phyloP scores from a whole-genome alignment of 2,329 filamentous ascomycete genomes.

The Paramyrothecium roridum region DNA sequence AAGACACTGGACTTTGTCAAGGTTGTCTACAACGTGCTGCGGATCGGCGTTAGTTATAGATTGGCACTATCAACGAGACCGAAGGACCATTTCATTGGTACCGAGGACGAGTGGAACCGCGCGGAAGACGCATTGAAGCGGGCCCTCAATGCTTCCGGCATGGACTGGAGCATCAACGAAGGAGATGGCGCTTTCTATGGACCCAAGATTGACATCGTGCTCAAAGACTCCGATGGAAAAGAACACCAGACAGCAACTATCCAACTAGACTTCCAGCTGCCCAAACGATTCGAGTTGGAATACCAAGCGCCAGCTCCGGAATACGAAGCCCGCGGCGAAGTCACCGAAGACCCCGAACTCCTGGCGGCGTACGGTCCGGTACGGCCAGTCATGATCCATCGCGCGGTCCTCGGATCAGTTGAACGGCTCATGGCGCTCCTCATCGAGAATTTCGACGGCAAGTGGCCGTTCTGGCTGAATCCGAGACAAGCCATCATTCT shows the following conservation, averaged over 20 bases:
- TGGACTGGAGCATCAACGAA: slow-evolving; percentile 70
- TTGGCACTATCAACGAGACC: slow-evolving; percentile 78
- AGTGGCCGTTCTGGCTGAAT: slow-evolving; percentile 87
- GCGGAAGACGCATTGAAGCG: slow-evolving; percentile 36
- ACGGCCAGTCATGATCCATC: slow-evolving; percentile 75
- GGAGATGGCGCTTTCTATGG: slow-evolving; percentile 90
- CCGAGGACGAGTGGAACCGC: slow-evolving; percentile 58
- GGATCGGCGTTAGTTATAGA: slow-evolving; percentile 65
- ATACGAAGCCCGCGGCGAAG: slow-evolving; percentile 51
- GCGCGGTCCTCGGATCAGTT: slow-evolving; percentile 79
- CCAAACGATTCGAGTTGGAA: slow-evolving; percentile 73
- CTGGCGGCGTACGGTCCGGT: slow-evolving; percentile 56
- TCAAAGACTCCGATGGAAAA: slow-evolving; percentile 77
- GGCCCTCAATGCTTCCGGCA: slow-evolving; percentile 62
- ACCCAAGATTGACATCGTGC: slow-evolving; percentile 84
- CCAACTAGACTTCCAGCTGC: slow-evolving; percentile 86
- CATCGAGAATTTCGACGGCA: slow-evolving; percentile 77
- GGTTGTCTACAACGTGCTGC: slow-evolving; percentile 67
- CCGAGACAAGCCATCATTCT: slow-evolving; percentile 74
- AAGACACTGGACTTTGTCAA: slow-evolving; percentile 72
- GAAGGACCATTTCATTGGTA: slow-evolving; percentile 73
- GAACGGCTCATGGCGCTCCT: slow-evolving; percentile 82
- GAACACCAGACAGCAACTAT: slow-evolving; percentile 88
- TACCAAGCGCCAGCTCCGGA: slow-evolving; percentile 70
- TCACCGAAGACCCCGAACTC: slow-evolving; percentile 43